phyloP scores from a whole-genome alignment of 352 stramenopile genomes.

The Globisporangium uncinulatum region DNA sequence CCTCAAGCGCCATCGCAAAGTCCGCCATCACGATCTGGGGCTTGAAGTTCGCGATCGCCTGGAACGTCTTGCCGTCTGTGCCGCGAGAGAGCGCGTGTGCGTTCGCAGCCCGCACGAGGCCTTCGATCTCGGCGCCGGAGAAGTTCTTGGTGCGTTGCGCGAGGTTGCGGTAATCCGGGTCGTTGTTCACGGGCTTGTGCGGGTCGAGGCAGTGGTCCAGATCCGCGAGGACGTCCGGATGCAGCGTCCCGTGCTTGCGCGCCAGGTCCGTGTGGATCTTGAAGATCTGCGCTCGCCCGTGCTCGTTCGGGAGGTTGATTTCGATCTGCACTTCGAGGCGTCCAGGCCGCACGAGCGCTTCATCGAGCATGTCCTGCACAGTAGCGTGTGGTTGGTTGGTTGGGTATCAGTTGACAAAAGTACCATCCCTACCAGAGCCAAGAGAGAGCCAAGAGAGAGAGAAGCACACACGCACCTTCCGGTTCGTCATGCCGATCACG shows the following conservation, averaged over 20 bases:
- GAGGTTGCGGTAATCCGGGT: conserved; percentile 86
- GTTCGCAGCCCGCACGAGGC: conserved; percentile 94
- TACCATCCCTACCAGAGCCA: too few relatives aligned
- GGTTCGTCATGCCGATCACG: conserved; percentile 99
- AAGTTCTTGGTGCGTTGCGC: conserved; percentile 98
- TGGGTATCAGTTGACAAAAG: too few relatives aligned
- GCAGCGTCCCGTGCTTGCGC: conserved; percentile 65
- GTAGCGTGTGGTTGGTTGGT: too few relatives aligned
- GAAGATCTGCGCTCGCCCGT: conserved; percentile 96
- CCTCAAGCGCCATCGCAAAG: conserved; percentile 93
- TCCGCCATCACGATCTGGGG: conserved; percentile 87
- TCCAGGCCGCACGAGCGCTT: conserved; percentile 97
- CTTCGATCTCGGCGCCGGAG: conserved; percentile 97
- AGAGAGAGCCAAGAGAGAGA: not conserved
- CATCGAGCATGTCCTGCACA: conserved; percentile 87
- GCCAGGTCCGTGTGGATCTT: conserved; percentile 96
- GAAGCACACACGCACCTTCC: conserved; percentile 73
- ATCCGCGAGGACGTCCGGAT: conserved; percentile 67
- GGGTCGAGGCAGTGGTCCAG: conserved; percentile 69
- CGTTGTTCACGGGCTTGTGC: conserved; percentile 50
- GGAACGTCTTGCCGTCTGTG: conserved; percentile 81
- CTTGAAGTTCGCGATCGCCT: conserved; percentile 72
- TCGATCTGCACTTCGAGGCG: conserved; percentile 99
- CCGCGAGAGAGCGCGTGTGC: conserved; percentile 79
- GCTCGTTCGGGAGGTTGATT: conserved; percentile 96